These are phyloP conservation scores for Blastobotrys illinoisensis DNA, from an alignment of 1,139 yeast species.

Conservation along the genomic window DNA sequence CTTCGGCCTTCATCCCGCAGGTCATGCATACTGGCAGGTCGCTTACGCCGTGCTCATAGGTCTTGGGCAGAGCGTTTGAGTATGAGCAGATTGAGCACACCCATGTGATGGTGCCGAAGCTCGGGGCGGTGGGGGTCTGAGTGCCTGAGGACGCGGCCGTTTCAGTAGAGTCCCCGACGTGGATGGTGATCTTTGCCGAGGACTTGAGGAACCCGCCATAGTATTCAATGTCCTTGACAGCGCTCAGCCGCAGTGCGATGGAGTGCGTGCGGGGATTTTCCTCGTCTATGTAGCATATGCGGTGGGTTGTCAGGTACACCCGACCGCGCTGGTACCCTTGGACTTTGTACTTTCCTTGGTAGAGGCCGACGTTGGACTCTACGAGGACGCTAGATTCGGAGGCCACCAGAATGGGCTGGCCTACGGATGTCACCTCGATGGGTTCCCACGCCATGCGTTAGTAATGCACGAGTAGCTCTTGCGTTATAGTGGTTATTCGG, in stretches of 20 bases:
- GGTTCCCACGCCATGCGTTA: conserved; percentile 35
- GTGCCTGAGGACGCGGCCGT: conserved; percentile 5
- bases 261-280: conserved; percentile 39
- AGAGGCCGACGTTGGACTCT: conserved; percentile 32
- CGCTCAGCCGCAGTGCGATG: conserved; percentile 45
- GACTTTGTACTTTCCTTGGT: conserved; percentile 53
- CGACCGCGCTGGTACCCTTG: conserved; percentile 66
- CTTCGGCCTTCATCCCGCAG: conserved; percentile 63
- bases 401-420: conserved; percentile 42
- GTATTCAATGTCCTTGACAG: conserved; percentile 42
- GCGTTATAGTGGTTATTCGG: too few relatives aligned
- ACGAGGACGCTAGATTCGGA: conserved; percentile 40
- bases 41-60: conserved; percentile 33
- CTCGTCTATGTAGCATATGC: conserved; percentile 71
- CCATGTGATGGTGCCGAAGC: conserved; percentile 45
- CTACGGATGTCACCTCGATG: conserved; percentile 43
- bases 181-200: conserved; percentile 65
- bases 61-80: conserved; percentile 46
- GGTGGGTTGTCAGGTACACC: conserved; percentile 63
- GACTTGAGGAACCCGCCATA: conserved; percentile 62
- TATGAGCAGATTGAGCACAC: conserved; percentile 78
- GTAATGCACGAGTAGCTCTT: too few relatives aligned
- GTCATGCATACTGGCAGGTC: conserved; percentile 58
- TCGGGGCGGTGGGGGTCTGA: conserved; percentile 7
- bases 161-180: conserved; percentile 22